Evolutionary conservation across 495 filamentous ascomycete genomes (phyloP).

Genomic region (Thozetella sp.): DNA sequence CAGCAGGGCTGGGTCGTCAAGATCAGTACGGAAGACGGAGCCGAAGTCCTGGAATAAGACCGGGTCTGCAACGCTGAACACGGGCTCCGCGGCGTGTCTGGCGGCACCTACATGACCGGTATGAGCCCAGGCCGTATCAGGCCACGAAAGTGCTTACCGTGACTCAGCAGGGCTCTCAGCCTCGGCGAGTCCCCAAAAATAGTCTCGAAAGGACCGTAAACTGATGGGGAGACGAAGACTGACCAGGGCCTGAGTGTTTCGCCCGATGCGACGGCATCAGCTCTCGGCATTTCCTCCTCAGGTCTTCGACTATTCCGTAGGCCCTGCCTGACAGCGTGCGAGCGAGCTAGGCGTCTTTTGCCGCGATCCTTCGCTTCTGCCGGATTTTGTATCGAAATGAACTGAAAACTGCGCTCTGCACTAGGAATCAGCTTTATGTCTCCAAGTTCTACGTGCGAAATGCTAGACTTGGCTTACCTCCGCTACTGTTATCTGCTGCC

Average conservation of each 20-base stretch:
- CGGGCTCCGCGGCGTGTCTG: slow-evolving; percentile 24
- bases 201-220: slow-evolving; percentile 24
- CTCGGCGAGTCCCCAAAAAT: slow-evolving; percentile 30
- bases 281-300: neutral
- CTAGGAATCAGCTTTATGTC: neutral
- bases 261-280: no score
- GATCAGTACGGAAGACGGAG: slow-evolving; percentile 27
- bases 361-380: slow-evolving; percentile 9
- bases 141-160: slow-evolving; percentile 22
- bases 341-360: neutral
- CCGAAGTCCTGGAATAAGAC: slow-evolving; percentile 34
- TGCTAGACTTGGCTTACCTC: no score
- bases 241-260: neutral
- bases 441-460: no score
- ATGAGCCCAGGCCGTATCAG: slow-evolving; percentile 5
- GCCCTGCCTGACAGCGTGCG: neutral
- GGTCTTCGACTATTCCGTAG: neutral
- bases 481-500: no score
- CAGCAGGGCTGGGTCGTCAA: slow-evolving; percentile 32
- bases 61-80: slow-evolving; percentile 34
- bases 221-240: slow-evolving; percentile 6
- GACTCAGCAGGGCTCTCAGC: slow-evolving; percentile 23
- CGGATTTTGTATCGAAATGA: slow-evolving; percentile 26
- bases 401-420: slow-evolving; percentile 16
- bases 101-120: neutral